Percentiles rank a stretch among this genome's conserved stretches.
These are phyloP conservation scores for Verbascum thapsus DNA, from an alignment of 257 asterid species.

Conservation along the genomic window DNA sequence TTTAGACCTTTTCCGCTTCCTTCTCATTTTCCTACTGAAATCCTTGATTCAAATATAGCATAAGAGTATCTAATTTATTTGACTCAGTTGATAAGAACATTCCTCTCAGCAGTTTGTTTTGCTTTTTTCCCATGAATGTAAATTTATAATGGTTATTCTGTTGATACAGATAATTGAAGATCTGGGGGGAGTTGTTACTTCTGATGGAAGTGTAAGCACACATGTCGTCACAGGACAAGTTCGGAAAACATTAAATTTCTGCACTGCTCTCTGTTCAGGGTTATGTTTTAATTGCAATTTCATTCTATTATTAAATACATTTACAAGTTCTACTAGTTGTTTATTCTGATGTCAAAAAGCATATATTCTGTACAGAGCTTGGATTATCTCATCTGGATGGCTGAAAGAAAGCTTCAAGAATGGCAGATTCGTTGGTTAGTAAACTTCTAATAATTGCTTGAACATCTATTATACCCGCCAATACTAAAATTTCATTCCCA, in stretches of 20 bases:
- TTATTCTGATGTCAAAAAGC: neutral
- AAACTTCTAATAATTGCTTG: conserved; percentile 1
- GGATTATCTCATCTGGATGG: conserved; percentile 90
- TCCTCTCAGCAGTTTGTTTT: conserved; percentile 8
- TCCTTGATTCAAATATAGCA: neutral
- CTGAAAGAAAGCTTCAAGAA: conserved; percentile 81
- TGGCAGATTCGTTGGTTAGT: conserved; percentile 72
- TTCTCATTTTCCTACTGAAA: neutral
- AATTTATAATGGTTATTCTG: conserved; percentile 24
- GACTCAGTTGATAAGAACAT: conserved; percentile 15
- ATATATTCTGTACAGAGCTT: conserved; percentile 56
- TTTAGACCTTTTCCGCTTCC: neutral
- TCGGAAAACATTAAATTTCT: conserved; percentile 78
- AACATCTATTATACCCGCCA: neutral
- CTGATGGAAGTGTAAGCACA: conserved; percentile 74
- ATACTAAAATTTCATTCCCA: conserved; percentile 16
- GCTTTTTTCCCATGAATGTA: neutral
- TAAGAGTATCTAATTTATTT: too few relatives aligned
- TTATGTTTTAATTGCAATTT: conserved; percentile 38
- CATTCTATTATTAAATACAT: neutral
- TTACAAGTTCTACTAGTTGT: neutral
- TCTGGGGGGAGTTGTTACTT: conserved; percentile 84
- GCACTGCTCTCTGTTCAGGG: conserved; percentile 97
- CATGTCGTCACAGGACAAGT: conserved; percentile 85
- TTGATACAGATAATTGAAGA: conserved; percentile 66